These are phyloP conservation scores for Ceratocystis cacaofunesta DNA, from an alignment of 2,329 filamentous ascomycete genomes.

Conservation along the genomic window DNA sequence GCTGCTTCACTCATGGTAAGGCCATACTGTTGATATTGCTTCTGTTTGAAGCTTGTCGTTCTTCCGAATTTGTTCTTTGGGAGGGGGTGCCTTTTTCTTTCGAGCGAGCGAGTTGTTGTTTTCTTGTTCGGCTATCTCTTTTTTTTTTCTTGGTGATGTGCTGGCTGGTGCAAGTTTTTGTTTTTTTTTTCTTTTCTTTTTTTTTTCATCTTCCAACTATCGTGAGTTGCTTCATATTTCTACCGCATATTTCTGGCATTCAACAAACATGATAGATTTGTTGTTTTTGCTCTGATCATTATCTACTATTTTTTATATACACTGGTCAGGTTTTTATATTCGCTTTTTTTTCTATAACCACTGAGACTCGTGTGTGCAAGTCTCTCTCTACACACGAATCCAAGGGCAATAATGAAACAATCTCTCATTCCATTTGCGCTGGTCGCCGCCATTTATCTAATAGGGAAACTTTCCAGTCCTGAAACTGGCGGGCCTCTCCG, in stretches of 20 bases:
- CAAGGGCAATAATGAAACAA: background rate
- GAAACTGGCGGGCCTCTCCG: constrained; percentile 38
- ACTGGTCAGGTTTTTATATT: background rate
- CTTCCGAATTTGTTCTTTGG: background rate
- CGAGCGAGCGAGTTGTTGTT: background rate
- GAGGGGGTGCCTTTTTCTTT: background rate
- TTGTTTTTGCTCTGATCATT: constrained; percentile 7
- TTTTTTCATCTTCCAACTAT: constrained; percentile 1
- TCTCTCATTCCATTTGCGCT: background rate
- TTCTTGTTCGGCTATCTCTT: background rate
- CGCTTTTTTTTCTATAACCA: background rate
- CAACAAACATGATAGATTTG: background rate
- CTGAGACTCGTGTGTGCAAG: background rate
- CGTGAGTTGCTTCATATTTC: constrained; percentile 3
- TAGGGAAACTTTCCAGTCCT: constrained; percentile 53
- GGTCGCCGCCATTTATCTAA: constrained; percentile 34
- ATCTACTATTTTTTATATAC: background rate
- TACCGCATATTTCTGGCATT: constrained; percentile 15
- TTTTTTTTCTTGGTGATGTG: background rate
- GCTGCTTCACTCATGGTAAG: background rate
- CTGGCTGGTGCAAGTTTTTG: background rate
- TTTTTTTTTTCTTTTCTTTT: background rate
- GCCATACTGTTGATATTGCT: background rate
- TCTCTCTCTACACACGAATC: background rate
- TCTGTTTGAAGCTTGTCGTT: background rate